These are phyloP conservation scores for Amanita brunnescens DNA, from an alignment of 768 basidiomycete genomes.

Conservation along the genomic window DNA sequence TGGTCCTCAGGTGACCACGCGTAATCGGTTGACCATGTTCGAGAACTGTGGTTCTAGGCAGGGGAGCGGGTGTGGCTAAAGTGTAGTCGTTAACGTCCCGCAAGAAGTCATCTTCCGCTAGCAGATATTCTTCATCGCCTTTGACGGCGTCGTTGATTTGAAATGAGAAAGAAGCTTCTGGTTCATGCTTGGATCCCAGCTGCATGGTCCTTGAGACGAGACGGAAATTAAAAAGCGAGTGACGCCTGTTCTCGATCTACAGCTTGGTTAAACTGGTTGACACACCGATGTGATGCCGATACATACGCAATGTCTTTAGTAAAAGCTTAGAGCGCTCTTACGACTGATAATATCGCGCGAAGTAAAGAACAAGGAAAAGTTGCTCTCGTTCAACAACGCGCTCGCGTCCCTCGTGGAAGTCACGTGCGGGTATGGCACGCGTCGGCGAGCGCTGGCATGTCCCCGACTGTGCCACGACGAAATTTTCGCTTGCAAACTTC, in stretches of 20 bases:
- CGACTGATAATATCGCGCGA: not conserved
- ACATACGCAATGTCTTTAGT: constrained; percentile 7
- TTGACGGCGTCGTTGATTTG: constrained; percentile 39
- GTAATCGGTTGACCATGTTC: constrained; percentile 23
- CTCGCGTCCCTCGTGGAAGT: not conserved
- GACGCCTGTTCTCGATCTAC: constrained; percentile 6
- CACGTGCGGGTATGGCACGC: not conserved
- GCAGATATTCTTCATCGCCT: constrained; percentile 42
- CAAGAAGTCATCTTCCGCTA: constrained; percentile 40
- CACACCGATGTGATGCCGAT: constrained; percentile 8
- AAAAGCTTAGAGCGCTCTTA: not conserved
- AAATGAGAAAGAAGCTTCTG: constrained; percentile 44
- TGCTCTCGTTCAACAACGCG: constrained; percentile 1
- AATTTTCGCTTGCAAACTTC: too few species aligned
- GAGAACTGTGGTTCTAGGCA: constrained; percentile 13
- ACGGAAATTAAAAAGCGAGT: constrained; percentile 9
- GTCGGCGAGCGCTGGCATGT: too few species aligned
- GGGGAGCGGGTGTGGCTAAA: constrained; percentile 24
- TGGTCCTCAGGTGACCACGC: constrained; percentile 34
- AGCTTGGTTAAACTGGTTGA: constrained; percentile 6
- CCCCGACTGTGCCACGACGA: too few species aligned
- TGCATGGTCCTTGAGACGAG: constrained; percentile 5
- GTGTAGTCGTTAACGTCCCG: constrained; percentile 29
- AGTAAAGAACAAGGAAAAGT: not conserved
- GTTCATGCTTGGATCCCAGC: constrained; percentile 16